Conservation (phyloP, 2,329 filamentous ascomycete genomes). For the Calonectria pseudoreteaudii region DNA sequence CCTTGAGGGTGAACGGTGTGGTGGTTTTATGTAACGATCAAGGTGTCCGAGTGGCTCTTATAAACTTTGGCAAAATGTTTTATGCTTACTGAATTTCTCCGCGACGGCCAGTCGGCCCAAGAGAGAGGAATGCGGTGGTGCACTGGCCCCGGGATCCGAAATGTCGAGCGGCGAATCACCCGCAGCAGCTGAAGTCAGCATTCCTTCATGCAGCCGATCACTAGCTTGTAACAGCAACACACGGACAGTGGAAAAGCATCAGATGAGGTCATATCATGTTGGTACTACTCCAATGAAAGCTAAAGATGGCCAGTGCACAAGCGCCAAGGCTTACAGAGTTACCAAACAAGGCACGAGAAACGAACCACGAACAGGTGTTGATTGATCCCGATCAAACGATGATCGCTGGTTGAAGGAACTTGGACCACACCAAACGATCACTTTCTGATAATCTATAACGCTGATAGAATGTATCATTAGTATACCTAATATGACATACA, state of each 20-base stretch:
- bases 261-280: neutral
- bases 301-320: neutral
- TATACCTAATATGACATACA: neutral
- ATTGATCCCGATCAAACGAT: neutral
- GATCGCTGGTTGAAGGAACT: neutral
- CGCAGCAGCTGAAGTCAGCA: neutral
- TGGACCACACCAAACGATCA: neutral
- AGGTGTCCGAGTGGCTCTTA: neutral
- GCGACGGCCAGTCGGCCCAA: neutral
- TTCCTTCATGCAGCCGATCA: neutral
- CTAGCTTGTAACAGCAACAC: neutral
- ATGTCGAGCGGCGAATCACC: neutral
- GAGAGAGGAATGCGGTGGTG: neutral
- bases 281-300: neutral
- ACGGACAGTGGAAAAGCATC: neutral
- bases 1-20: neutral
- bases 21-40: neutral
- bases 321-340: neutral
- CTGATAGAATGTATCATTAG: neutral
- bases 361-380: neutral
- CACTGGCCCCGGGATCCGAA: neutral
- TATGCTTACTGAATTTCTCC: neutral
- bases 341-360: neutral
- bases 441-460: neutral
- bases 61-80: neutral